Evolutionary conservation across 768 basidiomycete species (phyloP).

Genomic region (Boletus huronensis): DNA sequence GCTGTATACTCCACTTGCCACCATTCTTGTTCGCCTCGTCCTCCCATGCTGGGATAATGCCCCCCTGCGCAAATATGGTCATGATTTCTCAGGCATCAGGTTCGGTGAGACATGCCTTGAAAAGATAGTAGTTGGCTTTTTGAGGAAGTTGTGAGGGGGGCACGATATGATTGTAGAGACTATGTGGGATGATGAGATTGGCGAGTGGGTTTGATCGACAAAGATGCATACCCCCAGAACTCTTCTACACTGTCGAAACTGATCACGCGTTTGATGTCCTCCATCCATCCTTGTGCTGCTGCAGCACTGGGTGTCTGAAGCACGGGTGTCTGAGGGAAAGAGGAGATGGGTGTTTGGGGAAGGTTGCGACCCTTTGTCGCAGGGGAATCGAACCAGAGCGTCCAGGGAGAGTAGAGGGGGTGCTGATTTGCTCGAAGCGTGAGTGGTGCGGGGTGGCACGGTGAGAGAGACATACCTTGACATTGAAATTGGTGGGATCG

Average conservation of each 20-base stretch:
- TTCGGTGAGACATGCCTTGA: slow-evolving; percentile 63
- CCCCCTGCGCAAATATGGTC: slow-evolving; percentile 53
- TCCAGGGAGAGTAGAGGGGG: slow-evolving; percentile 92
- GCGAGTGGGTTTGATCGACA: background rate
- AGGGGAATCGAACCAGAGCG: slow-evolving; percentile 97
- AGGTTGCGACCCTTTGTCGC: slow-evolving; percentile 86
- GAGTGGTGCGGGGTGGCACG: background rate
- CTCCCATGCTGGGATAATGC: slow-evolving; percentile 97
- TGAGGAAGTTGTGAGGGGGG: slow-evolving; percentile 89
- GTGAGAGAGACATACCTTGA: slow-evolving; percentile 62
- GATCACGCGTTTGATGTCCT: slow-evolving; percentile 96
- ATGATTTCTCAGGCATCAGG: background rate
- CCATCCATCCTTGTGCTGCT: slow-evolving; percentile 94
- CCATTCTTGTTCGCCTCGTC: slow-evolving; percentile 95
- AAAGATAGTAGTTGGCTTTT: slow-evolving; percentile 99
- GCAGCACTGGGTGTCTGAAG: slow-evolving; percentile 68
- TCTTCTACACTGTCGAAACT: slow-evolving; percentile 96
- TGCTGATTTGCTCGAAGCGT: slow-evolving; percentile 50
- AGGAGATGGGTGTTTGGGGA: slow-evolving; percentile 77
- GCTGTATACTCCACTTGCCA: slow-evolving; percentile 98
- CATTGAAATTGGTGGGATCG: slow-evolving; percentile 90
- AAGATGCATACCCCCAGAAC: slow-evolving; percentile 86
- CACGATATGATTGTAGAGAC: slow-evolving; percentile 95
- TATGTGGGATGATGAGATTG: slow-evolving; percentile 31
- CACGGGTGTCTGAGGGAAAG: slow-evolving; percentile 72